Base-by-base conservation (phyloP, 2,329 filamentous ascomycete genomes). In the Colletotrichum tofieldiae region DNA sequence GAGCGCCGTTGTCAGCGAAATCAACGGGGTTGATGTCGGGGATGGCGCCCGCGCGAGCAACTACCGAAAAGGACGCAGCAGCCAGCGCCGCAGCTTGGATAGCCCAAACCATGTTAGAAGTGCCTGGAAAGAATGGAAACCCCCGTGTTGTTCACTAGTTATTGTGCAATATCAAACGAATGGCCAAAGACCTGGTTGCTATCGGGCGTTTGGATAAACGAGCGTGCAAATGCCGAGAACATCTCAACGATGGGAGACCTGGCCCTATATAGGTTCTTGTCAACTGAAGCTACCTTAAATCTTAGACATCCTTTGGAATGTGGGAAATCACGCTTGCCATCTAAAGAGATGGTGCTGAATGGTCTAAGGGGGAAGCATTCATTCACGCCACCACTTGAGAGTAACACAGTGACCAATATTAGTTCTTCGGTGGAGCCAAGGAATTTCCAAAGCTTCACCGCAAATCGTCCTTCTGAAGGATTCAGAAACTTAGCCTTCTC, bases 261-360 rank as follows among this genome's bases (percentile, higher is more conserved):
- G 14, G 32, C n/a, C 45, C 16, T 63, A 41, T 52, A 41, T 41
- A 16, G 35, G 26, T 9, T 54, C 23, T 14, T 62, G 43, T 49
- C 7, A 16, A 20, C 12, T 18, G n/a, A 4, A 20, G 26, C 41
- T 39, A 16, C 23, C 7, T 23, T 59, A n/a, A 47, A 29, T 32
- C 20, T 47, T 32, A 66, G 35, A 47, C 51, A 58, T 20, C 18
- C 16, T 12, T 37, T 63, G 67, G 61, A 70, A 70, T 65, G 67
- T 37, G 26, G 54, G 37, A 70, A 65, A 60, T 54, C 41, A 70
- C 32, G 37, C 18, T 59, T n/a, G 6, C 16, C 20, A 43, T 35
- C 41, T 7, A 39, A 26, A 20, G 11, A 62, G 32, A 20, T 16
- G 60, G 14, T 26, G n/a, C 18, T 16, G 2, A 56, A 14, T 18